These are phyloP conservation scores for Phytophthora fragariaefolia DNA, from an alignment of 352 stramenopile species.

Conservation along the genomic window DNA sequence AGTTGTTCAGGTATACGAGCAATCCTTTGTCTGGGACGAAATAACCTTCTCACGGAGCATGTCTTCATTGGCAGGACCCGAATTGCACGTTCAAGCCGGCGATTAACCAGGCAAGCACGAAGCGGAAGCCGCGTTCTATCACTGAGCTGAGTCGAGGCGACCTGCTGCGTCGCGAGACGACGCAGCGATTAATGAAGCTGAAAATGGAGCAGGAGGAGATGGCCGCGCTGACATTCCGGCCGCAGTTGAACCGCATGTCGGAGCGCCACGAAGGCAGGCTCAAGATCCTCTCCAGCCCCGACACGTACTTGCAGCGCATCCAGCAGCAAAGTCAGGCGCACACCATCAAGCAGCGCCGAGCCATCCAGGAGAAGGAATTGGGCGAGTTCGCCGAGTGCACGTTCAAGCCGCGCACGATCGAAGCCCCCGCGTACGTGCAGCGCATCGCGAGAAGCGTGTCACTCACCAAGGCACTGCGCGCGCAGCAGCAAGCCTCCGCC, in stretches of 20 bases:
- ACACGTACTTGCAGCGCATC: slow-evolving; percentile 84
- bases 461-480: slow-evolving; percentile 69
- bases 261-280: slow-evolving; percentile 74
- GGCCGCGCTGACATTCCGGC: slow-evolving; percentile 79
- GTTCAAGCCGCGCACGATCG: slow-evolving; percentile 85
- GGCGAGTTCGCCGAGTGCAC: slow-evolving; percentile 87
- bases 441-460: slow-evolving; percentile 82
- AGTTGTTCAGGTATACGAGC: background rate
- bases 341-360: slow-evolving; percentile 75
- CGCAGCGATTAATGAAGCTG: slow-evolving; percentile 83
- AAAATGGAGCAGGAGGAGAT: slow-evolving; percentile 91
- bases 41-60: background rate
- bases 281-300: slow-evolving; percentile 80
- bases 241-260: slow-evolving; percentile 73
- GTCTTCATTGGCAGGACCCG: slow-evolving; percentile 53
- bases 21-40: background rate
- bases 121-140: slow-evolving; percentile 68
- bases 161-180: slow-evolving; percentile 76
- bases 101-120: slow-evolving; percentile 79
- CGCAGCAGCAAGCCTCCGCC: slow-evolving; percentile 53
- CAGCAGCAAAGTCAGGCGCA: slow-evolving; percentile 80
- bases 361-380: slow-evolving; percentile 82
- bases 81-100: slow-evolving; percentile 86
- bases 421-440: slow-evolving; percentile 83
- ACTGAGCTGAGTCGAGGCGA: slow-evolving; percentile 85